Conservation (phyloP, 352 stramenopile species). For the Lagenidium giganteum region DNA sequence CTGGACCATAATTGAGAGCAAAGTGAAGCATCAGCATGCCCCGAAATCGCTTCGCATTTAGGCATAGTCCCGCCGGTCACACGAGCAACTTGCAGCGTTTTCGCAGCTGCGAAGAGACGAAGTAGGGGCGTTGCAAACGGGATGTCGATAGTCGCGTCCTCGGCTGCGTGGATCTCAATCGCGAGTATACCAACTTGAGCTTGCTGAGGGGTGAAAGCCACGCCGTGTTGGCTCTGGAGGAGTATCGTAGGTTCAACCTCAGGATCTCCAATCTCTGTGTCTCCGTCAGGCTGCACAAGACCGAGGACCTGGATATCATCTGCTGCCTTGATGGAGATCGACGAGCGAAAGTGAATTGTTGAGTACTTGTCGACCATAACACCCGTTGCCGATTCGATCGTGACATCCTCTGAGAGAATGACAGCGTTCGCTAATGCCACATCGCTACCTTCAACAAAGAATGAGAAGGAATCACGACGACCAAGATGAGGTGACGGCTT, state of each 20-base stretch:
- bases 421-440: constrained; percentile 17
- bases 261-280: constrained; percentile 4
- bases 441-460: constrained; percentile 8
- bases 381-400: constrained; percentile 1
- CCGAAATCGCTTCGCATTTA: constrained; percentile 15
- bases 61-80: constrained; percentile 12
- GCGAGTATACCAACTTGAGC: constrained; percentile 14
- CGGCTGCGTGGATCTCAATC: constrained; percentile 10
- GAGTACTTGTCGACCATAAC: constrained; percentile 66
- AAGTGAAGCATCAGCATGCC: constrained; percentile 1
- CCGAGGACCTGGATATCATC: constrained; percentile 18
- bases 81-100: constrained; percentile 11
- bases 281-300: constrained; percentile 11
- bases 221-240: constrained; percentile 3
- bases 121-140: constrained; percentile 18
- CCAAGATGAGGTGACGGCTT: constrained; percentile 8
- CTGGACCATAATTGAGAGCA: constrained; percentile 1
- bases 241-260: constrained; percentile 1
- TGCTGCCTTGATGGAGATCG: constrained; percentile 27
- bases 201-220: constrained; percentile 14
- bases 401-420: constrained; percentile 5
- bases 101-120: constrained; percentile 7
- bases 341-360: constrained; percentile 46
- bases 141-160: constrained; percentile 17
- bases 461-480: constrained; percentile 9